Evolutionary conservation across 441 rosid species (phyloP).

Genomic region (Metrosideros polymorpha): DNA sequence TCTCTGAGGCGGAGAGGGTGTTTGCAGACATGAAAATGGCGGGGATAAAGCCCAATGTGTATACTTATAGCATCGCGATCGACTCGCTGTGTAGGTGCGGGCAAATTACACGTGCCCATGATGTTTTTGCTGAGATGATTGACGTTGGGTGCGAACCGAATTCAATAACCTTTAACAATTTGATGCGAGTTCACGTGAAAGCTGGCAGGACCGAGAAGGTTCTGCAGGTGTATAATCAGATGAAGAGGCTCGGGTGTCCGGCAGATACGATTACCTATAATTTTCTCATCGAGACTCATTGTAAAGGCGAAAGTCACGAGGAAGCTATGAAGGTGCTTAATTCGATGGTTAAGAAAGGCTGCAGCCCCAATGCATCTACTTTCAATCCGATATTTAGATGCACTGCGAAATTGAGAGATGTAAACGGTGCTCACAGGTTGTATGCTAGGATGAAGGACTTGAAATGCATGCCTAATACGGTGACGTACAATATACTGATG

Average conservation of each 20-base stretch:
- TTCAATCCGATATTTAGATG: conserved; percentile 66
- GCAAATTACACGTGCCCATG: conserved; percentile 73
- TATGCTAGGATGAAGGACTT: conserved; percentile 61
- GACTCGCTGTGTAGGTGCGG: conserved; percentile 81
- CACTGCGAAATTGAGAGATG: conserved; percentile 60
- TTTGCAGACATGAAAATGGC: conserved; percentile 72
- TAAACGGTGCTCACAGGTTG: conserved; percentile 75
- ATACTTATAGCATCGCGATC: conserved; percentile 74
- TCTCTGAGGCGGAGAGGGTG: conserved; percentile 60
- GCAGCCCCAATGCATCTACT: conserved; percentile 54
- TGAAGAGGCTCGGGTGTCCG: conserved; percentile 59
- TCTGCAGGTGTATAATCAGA: conserved; percentile 82
- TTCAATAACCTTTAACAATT: conserved; percentile 64
- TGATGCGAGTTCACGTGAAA: conserved; percentile 87
- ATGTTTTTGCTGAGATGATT: conserved; percentile 81
- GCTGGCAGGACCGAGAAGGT: conserved; percentile 84
- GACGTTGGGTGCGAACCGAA: conserved; percentile 63
- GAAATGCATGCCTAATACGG: conserved; percentile 47
- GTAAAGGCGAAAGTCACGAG: conserved; percentile 62
- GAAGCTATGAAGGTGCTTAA: conserved; percentile 58
- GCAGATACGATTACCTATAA: conserved; percentile 64
- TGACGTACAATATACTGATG: conserved; percentile 73
- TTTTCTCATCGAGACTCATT: conserved; percentile 63
- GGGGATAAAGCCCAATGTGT: conserved; percentile 71
- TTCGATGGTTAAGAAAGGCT: conserved; percentile 50